Evolutionary conservation across 345 rosid genomes (phyloP).

Genomic region (Aegle marmelos): DNA sequence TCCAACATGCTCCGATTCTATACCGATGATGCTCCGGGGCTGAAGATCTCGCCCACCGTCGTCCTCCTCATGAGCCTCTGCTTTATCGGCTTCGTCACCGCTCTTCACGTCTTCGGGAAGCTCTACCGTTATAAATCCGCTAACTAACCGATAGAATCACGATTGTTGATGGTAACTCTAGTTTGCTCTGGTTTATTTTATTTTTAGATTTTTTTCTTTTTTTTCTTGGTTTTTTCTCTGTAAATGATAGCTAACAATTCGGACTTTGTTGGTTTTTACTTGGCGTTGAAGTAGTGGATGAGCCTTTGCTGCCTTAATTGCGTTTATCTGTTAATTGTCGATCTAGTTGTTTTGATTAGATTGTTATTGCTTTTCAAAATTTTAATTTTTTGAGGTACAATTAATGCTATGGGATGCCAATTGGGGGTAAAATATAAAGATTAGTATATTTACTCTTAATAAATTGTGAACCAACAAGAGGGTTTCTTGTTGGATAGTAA

Average conservation of each 20-base stretch:
- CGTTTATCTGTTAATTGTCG: background rate
- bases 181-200: background rate
- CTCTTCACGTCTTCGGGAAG: constrained; percentile 91
- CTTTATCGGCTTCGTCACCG: constrained; percentile 94
- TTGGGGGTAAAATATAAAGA: background rate
- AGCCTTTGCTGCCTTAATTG: background rate
- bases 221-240: constrained; percentile 5
- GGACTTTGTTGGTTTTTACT: background rate
- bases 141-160: constrained; percentile 22
- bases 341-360: background rate
- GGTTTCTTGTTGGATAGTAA: too few relatives aligned
- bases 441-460: too few relatives aligned
- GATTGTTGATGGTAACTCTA: constrained; percentile 14
- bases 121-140: constrained; percentile 67
- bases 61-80: constrained; percentile 93
- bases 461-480: too few relatives aligned
- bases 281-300: background rate
- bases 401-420: too few relatives aligned
- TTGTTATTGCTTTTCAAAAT: too few relatives aligned
- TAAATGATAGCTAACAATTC: constrained; percentile 11
- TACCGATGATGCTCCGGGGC: constrained; percentile 91
- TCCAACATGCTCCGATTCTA: constrained; percentile 91
- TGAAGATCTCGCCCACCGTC: constrained; percentile 89
- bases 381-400: too few relatives aligned
- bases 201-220: too few relatives aligned